A percentile compares a stretch with the other conserved stretches of the same genome.
These are phyloP conservation scores for Aspergillus carbonarius DNA, from an alignment of 2,329 filamentous ascomycete genomes.

Conservation along the genomic window DNA sequence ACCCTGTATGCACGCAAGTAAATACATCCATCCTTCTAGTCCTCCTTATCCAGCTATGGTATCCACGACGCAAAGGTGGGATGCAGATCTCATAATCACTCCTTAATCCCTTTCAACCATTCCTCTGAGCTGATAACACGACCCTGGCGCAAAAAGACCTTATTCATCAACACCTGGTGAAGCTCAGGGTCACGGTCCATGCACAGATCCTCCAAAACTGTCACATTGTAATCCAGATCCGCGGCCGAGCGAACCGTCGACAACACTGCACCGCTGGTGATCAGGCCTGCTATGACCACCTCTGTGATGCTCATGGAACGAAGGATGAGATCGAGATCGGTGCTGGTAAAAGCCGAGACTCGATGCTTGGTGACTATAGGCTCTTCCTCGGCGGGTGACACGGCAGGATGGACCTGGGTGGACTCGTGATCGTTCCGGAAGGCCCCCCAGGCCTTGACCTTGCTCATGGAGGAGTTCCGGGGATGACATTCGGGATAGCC, in stretches of 20 bases:
- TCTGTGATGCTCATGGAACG: slow-evolving; percentile 26
- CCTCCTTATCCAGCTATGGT: too few species aligned
- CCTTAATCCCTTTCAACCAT: slow-evolving; percentile 23
- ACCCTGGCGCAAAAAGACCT: slow-evolving; percentile 33
- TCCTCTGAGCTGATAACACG: slow-evolving; percentile 26
- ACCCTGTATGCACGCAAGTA: too few species aligned
- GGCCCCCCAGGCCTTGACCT: not conserved
- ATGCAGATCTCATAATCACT: too few species aligned
- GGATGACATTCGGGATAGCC: slow-evolving; percentile 32
- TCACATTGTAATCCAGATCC: slow-evolving; percentile 38
- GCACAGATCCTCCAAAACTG: slow-evolving; percentile 37
- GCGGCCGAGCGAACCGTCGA: slow-evolving; percentile 38
- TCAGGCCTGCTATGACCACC: slow-evolving; percentile 36
- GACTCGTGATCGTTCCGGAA: slow-evolving; percentile 9
- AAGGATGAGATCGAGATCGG: slow-evolving; percentile 37
- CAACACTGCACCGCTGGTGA: slow-evolving; percentile 39
- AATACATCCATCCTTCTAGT: too few species aligned
- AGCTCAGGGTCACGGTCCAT: slow-evolving; percentile 35
- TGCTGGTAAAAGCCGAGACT: slow-evolving; percentile 37
- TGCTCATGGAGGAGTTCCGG: slow-evolving; percentile 23
- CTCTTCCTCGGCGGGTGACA: slow-evolving; percentile 25
- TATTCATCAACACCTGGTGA: slow-evolving; percentile 34
- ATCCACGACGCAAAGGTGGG: too few species aligned
- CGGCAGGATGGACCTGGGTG: slow-evolving; percentile 20
- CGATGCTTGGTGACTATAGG: slow-evolving; percentile 37